These are phyloP conservation scores for Sugiyamaella pinicola DNA, from an alignment of 1,139 yeast species.

Conservation along the genomic window DNA sequence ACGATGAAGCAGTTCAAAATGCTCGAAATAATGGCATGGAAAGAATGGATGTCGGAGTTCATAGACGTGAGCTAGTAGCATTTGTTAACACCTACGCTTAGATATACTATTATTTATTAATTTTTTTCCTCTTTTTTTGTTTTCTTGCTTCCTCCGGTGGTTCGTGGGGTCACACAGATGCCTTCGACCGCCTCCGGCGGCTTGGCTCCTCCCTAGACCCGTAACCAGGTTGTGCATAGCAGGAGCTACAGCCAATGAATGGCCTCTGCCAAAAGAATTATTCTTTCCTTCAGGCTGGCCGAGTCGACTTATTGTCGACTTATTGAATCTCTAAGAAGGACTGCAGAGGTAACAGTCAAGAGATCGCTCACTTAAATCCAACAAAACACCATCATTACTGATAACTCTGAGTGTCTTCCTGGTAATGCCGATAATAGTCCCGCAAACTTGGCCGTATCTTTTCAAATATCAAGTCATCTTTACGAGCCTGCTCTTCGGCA, in stretches of 20 bases:
- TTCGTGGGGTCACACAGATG: no score
- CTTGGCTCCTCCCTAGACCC: no score
- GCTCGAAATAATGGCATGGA: conserved; percentile 20
- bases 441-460: neutral
- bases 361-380: no score
- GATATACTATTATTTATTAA: neutral
- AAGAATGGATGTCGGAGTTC: conserved; percentile 10
- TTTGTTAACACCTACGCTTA: conserved; percentile 19
- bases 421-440: neutral
- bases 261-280: no score
- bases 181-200: no score
- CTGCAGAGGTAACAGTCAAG: no score
- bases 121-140: neutral
- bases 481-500: conserved; percentile 8
- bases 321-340: no score
- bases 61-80: conserved; percentile 8
- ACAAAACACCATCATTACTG: no score
- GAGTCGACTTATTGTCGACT: no score
- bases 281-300: conserved; percentile 1
- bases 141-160: no score
- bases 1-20: conserved; percentile 13
- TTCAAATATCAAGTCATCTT: conserved; percentile 9
- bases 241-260: no score
- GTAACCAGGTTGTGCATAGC: no score
- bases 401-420: neutral